A percentile compares a stretch with the other conserved stretches of the same genome.
Conservation (phyloP, 2,329 filamentous ascomycete species). For the Arthrobotrys megalospora region DNA sequence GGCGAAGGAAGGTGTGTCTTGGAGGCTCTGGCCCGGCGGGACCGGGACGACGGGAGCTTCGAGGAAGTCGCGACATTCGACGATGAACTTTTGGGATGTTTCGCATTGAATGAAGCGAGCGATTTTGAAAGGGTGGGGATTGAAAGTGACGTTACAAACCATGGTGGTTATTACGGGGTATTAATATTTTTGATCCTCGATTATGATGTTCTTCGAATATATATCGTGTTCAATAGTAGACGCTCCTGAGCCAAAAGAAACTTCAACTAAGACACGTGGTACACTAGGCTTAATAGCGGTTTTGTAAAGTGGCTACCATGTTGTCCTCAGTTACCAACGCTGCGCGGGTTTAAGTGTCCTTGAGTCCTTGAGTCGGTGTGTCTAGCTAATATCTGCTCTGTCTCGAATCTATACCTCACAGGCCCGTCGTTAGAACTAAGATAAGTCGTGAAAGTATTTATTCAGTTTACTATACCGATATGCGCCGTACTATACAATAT, state of each 20-base stretch:
- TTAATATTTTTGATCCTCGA: too few species aligned
- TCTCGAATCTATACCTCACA: too few species aligned
- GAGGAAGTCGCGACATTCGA: slow-evolving; percentile 6
- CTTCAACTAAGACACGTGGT: neutral
- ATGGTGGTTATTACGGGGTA: slow-evolving; percentile 11
- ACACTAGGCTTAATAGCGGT: neutral
- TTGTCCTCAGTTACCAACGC: neutral
- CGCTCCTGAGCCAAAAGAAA: too few species aligned
- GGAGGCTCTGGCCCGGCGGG: neutral
- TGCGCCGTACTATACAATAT: too few species aligned
- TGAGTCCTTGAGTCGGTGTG: neutral
- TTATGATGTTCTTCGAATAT: neutral
- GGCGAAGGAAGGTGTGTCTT: neutral
- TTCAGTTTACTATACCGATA: too few species aligned
- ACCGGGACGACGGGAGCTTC: neutral
- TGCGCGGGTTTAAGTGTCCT: slow-evolving; percentile 5
- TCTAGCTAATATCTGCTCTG: neutral
- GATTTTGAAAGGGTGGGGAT: slow-evolving; percentile 23
- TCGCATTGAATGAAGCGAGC: slow-evolving; percentile 14
- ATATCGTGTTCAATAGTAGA: neutral
- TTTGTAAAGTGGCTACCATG: neutral
- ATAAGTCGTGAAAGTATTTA: too few species aligned
- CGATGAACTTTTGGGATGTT: slow-evolving; percentile 16
- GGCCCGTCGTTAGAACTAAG: too few species aligned
- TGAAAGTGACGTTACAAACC: slow-evolving; percentile 12